phyloP scores from a whole-genome alignment of 1,139 yeast genomes.

The Blastobotrys ciferrii region DNA sequence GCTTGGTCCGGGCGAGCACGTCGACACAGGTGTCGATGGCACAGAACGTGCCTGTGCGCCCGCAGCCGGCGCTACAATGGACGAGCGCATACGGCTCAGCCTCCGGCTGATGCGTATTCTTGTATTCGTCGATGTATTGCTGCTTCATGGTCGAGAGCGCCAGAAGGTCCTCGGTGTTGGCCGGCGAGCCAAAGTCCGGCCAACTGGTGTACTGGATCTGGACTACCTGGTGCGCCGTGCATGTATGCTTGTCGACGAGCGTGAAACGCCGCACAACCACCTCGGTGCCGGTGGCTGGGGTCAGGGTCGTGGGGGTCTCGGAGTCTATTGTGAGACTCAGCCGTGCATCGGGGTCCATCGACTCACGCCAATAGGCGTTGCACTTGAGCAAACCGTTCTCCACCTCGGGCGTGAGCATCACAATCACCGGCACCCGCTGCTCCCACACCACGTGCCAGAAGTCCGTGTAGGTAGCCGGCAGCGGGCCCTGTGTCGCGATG shows the following conservation, averaged over 20 bases:
- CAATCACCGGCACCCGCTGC: conserved; percentile 58
- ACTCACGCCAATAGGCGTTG: conserved; percentile 53
- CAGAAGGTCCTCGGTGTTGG: conserved; percentile 50
- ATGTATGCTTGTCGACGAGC: conserved; percentile 11
- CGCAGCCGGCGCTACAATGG: conserved; percentile 92
- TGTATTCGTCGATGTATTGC: conserved; percentile 18
- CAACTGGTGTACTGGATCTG: conserved; percentile 73
- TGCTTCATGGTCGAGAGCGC: conserved; percentile 51
- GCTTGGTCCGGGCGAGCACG: conserved; percentile 29
- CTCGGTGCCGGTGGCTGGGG: conserved; percentile 15
- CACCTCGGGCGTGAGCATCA: conserved; percentile 62
- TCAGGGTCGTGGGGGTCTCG: conserved; percentile 14
- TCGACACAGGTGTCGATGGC: conserved; percentile 66
- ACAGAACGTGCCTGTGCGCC: conserved; percentile 85
- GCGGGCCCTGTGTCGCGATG: conserved; percentile 87
- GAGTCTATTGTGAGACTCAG: background rate
- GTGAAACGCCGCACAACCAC: conserved; percentile 27
- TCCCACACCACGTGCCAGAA: conserved; percentile 76
- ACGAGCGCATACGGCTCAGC: conserved; percentile 48
- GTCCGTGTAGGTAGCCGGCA: conserved; percentile 71
- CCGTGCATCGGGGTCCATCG: conserved; percentile 22
- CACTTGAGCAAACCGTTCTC: conserved; percentile 56
- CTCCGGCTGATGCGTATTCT: conserved; percentile 7
- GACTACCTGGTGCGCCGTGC: conserved; percentile 38
- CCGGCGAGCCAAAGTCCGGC: conserved; percentile 81